A percentile compares a stretch with the other conserved stretches of the same genome.
Evolutionary conservation across 768 basidiomycete genomes (phyloP).

Genomic region (Strobilomyces dryophilus): DNA sequence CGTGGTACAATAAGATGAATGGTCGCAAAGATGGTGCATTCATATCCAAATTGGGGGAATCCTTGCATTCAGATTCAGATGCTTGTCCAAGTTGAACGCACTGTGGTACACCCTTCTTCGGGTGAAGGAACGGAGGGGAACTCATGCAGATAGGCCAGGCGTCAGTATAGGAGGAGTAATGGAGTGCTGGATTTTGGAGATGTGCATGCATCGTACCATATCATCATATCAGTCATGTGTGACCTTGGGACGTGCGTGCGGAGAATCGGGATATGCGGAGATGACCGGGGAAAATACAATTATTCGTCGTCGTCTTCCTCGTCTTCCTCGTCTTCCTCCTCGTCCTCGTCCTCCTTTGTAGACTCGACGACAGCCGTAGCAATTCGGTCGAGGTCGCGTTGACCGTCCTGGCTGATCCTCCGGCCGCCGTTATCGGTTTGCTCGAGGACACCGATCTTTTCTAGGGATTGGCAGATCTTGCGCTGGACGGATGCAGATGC

Average conservation of each 20-base stretch:
- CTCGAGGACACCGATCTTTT: slow-evolving; percentile 99
- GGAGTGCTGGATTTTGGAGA: slow-evolving; percentile 29
- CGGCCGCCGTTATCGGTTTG: slow-evolving; percentile 90
- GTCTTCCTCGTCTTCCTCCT: slow-evolving; percentile 71
- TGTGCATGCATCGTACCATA: slow-evolving; percentile 43
- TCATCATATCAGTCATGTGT: slow-evolving; percentile 19
- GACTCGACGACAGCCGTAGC: slow-evolving; percentile 86
- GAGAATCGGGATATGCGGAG: slow-evolving; percentile 14
- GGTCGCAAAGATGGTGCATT: no score
- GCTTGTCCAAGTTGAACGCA: no score
- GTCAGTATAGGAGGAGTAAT: slow-evolving; percentile 8
- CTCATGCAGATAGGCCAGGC: neutral
- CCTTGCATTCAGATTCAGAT: no score
- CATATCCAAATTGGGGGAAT: no score
- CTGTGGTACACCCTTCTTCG: no score
- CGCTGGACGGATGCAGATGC: slow-evolving; percentile 88
- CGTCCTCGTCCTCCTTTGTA: slow-evolving; percentile 66
- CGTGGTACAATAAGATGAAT: no score
- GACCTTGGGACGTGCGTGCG: slow-evolving; percentile 23
- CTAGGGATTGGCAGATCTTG: slow-evolving; percentile 92
- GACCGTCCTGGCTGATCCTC: slow-evolving; percentile 94
- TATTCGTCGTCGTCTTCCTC: slow-evolving; percentile 51
- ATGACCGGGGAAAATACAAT: slow-evolving; percentile 15
- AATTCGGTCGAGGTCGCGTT: slow-evolving; percentile 92
- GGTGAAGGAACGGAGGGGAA: neutral